Percentiles rank a stretch among this genome's conserved stretches.
Conservation (phyloP, 768 basidiomycete species). For the Amylocystis lapponica region DNA sequence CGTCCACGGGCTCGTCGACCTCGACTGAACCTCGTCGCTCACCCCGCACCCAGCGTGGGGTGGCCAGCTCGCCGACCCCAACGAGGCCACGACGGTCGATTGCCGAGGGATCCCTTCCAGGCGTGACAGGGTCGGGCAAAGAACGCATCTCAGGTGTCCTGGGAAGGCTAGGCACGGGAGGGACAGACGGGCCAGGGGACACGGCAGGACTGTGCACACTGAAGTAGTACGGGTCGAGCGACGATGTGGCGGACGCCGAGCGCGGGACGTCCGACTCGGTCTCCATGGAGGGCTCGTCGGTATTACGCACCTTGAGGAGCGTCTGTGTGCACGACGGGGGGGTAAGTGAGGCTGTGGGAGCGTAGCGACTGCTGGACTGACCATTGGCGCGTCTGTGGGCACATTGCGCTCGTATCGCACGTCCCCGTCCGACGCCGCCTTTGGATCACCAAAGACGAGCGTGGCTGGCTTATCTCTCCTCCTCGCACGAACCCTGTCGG, state of each 20-base stretch:
- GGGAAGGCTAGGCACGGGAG: constrained; percentile 31
- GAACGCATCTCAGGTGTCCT: constrained; percentile 58
- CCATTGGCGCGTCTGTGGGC: constrained; percentile 28
- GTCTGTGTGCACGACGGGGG: constrained; percentile 30
- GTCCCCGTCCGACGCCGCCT: constrained; percentile 35
- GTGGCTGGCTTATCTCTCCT: constrained; percentile 48
- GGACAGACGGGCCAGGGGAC: constrained; percentile 50
- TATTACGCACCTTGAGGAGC: constrained; percentile 42
- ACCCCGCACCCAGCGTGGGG: constrained; percentile 83
- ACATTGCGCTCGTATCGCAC: constrained; percentile 33
- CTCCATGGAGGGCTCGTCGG: constrained; percentile 34
- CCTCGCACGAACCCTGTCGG: constrained; percentile 34
- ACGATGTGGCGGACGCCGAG: constrained; percentile 70
- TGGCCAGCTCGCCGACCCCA: constrained; percentile 93
- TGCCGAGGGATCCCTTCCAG: constrained; percentile 66
- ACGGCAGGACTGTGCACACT: constrained; percentile 63
- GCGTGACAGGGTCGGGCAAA: constrained; percentile 55
- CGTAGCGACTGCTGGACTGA: constrained; percentile 15
- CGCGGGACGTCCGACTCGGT: constrained; percentile 48
- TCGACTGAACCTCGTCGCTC: constrained; percentile 32
- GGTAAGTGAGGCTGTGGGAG: constrained; percentile 9
- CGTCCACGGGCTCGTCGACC: constrained; percentile 29
- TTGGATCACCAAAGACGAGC: constrained; percentile 40
- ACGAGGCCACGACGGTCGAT: constrained; percentile 87
- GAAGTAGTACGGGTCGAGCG: constrained; percentile 88